These are phyloP conservation scores for Bocquillonia castaneifolia DNA, from an alignment of 441 rosid genomes.

Conservation along the genomic window DNA sequence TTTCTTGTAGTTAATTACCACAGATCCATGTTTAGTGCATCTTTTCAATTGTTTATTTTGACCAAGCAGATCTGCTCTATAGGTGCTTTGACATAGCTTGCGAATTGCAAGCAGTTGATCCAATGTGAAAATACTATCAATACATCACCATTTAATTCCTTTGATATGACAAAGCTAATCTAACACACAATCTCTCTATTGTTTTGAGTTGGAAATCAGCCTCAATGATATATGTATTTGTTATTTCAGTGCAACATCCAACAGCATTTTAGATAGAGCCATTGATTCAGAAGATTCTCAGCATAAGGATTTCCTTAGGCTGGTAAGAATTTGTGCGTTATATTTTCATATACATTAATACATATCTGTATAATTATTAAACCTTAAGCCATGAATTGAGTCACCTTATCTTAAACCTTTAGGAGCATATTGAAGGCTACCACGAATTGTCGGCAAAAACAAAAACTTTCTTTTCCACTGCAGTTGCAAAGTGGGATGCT, in stretches of 20 bases:
- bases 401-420: constrained; percentile 11
- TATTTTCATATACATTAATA: constrained; percentile 1
- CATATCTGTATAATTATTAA: background rate
- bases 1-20: background rate
- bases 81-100: constrained; percentile 1
- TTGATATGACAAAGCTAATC: background rate
- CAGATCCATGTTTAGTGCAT: background rate
- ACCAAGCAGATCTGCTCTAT: background rate
- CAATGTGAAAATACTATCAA: background rate
- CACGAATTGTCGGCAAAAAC: constrained; percentile 96
- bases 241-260: constrained; percentile 77
- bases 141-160: background rate
- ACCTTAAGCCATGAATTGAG: background rate
- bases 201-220: constrained; percentile 15
- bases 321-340: constrained; percentile 66
- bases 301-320: constrained; percentile 92
- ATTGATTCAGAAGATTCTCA: constrained; percentile 92
- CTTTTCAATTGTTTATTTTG: background rate
- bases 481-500: constrained; percentile 92
- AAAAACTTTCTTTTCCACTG: constrained; percentile 76
- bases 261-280: constrained; percentile 89
- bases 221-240: constrained; percentile 13
- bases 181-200: background rate
- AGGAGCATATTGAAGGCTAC: constrained; percentile 97
- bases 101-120: constrained; percentile 1